Conservation (phyloP, 179 eudicot genomes). For the Actinidia polygama region DNA sequence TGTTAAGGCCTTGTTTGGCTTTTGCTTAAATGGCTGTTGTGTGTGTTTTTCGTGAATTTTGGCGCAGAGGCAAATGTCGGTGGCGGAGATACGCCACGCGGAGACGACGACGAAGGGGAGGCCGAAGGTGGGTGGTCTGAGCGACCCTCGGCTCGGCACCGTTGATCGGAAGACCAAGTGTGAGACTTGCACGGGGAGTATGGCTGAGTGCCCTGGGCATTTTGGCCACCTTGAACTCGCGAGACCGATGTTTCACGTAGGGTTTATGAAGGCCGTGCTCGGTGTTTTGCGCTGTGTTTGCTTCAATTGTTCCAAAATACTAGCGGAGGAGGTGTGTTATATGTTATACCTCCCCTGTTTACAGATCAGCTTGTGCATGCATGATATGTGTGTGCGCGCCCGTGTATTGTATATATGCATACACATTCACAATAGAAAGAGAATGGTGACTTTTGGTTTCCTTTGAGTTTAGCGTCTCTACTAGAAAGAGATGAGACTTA, state of each 20-base stretch:
- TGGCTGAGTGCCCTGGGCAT: slow-evolving; percentile 99
- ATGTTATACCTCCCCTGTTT: too few species aligned
- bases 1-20: not conserved
- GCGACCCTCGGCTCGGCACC: slow-evolving; percentile 86
- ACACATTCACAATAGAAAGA: too few species aligned
- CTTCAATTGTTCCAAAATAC: slow-evolving; percentile 91
- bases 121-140: slow-evolving; percentile 86
- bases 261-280: slow-evolving; percentile 90
- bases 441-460: too few species aligned
- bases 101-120: slow-evolving; percentile 96
- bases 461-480: too few species aligned
- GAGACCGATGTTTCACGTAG: slow-evolving; percentile 94
- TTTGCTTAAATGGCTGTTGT: not conserved
- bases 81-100: slow-evolving; percentile 87
- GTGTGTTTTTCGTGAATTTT: not conserved
- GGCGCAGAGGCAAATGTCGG: slow-evolving; percentile 99
- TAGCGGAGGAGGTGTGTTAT: slow-evolving; percentile 76
- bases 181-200: slow-evolving; percentile 92
- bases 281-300: slow-evolving; percentile 95
- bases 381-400: too few species aligned
- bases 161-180: slow-evolving; percentile 93
- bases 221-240: slow-evolving; percentile 99
- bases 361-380: too few species aligned
- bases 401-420: too few species aligned
- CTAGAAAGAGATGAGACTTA: too few species aligned